Percentiles rank a stretch among this genome's conserved stretches.
These are phyloP conservation scores for Closterium sp. DNA, from an alignment of 139 green algal species.

Conservation along the genomic window DNA sequence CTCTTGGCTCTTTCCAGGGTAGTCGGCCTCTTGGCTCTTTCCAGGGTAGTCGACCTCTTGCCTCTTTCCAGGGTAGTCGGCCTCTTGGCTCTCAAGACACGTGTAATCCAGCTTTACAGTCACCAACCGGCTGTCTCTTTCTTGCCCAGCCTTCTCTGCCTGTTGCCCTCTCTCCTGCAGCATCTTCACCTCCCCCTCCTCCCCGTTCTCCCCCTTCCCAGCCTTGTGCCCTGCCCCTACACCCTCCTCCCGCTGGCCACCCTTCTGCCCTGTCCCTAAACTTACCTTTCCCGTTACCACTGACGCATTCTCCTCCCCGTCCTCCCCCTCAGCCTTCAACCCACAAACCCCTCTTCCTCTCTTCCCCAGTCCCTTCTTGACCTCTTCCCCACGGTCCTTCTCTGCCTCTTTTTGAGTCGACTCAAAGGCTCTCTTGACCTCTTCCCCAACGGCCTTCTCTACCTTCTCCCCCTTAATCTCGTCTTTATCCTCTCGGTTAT, in stretches of 20 bases:
- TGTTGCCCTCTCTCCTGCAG: background rate
- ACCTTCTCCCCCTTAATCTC: constrained; percentile 8
- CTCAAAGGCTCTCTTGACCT: too few species aligned
- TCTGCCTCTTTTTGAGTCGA: too few species aligned
- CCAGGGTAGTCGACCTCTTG: too few species aligned
- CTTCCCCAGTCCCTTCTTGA: background rate
- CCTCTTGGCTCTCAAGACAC: too few species aligned
- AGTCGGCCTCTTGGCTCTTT: too few species aligned
- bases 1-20: too few species aligned
- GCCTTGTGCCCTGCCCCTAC: too few species aligned
- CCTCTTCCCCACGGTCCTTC: background rate
- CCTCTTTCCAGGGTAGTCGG: too few species aligned
- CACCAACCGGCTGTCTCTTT: background rate
- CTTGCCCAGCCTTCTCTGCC: background rate
- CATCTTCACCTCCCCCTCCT: background rate
- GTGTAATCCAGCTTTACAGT: background rate
- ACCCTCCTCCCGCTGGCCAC: background rate
- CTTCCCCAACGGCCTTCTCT: background rate
- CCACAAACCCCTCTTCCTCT: too few species aligned
- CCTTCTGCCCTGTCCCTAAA: background rate
- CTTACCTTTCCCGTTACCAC: background rate
- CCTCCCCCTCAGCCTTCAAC: too few species aligned
- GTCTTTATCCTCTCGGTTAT: background rate
- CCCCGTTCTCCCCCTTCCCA: background rate
- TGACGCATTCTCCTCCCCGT: background rate